phyloP scores from a whole-genome alignment of 306 rosid genomes.

The Quercus rubra region DNA sequence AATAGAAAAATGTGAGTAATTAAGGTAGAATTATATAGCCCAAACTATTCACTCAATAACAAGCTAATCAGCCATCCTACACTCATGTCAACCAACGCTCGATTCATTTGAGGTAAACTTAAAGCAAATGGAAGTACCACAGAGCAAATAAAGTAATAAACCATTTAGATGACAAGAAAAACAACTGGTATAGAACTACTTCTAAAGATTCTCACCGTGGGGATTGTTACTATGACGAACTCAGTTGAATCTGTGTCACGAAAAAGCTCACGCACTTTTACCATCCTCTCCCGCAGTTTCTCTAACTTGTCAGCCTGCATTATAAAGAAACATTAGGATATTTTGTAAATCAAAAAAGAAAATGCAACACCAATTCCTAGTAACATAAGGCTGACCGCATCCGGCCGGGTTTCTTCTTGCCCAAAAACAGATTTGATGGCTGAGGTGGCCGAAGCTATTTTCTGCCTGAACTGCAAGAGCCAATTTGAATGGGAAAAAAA shows the following conservation, averaged over 20 bases:
- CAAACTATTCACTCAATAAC: not conserved
- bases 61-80: slow-evolving; percentile 9
- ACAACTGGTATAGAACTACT: too few relatives aligned
- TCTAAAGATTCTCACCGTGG: slow-evolving; percentile 56
- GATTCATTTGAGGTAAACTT: not conserved
- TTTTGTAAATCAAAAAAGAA: slow-evolving; percentile 12
- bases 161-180: too few relatives aligned
- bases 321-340: slow-evolving; percentile 25
- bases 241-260: slow-evolving; percentile 85
- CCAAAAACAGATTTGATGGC: slow-evolving; percentile 95
- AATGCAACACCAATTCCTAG: slow-evolving; percentile 11
- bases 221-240: slow-evolving; percentile 93
- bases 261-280: slow-evolving; percentile 94
- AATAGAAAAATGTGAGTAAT: slow-evolving; percentile 15
- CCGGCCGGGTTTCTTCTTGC: slow-evolving; percentile 45
- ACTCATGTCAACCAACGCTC: not conserved
- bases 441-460: slow-evolving; percentile 94
- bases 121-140: not conserved
- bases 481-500: slow-evolving; percentile 13
- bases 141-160: not conserved
- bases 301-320: slow-evolving; percentile 82
- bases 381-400: slow-evolving; percentile 58
- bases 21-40: not conserved
- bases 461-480: slow-evolving; percentile 69
- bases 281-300: slow-evolving; percentile 87